phyloP scores from a whole-genome alignment of 176 grass and related monocot genomes.

The Triticum dicoccoides region DNA sequence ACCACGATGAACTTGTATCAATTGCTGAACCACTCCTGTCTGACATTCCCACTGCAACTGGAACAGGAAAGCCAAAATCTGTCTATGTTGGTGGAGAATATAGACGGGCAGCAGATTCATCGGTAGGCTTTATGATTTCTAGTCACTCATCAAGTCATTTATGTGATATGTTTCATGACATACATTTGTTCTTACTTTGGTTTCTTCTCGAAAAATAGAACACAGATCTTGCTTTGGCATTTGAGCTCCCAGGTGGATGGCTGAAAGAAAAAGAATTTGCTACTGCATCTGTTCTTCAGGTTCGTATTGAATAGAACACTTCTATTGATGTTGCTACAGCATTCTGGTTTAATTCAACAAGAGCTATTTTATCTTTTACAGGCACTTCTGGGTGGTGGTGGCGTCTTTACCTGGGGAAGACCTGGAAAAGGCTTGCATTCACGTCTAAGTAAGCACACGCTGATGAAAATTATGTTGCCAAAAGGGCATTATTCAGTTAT shows the following conservation, averaged over 20 bases:
- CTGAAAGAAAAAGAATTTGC: conserved; percentile 70
- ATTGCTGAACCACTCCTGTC: conserved; percentile 78
- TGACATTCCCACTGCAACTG: conserved; percentile 57
- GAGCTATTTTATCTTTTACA: conserved; percentile 25
- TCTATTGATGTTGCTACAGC: not conserved
- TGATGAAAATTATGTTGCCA: not conserved
- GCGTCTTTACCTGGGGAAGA: conserved; percentile 74
- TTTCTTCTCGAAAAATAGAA: conserved; percentile 39
- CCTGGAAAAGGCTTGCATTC: conserved; percentile 86
- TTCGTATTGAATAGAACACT: conserved; percentile 8
- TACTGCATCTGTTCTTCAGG: conserved; percentile 80
- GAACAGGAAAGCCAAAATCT: conserved; percentile 63
- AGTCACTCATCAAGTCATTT: conserved; percentile 2
- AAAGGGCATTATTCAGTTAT: not conserved
- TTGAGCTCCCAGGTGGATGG: conserved; percentile 94
- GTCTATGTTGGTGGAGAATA: conserved; percentile 82
- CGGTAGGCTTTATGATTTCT: conserved; percentile 39
- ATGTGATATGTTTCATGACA: not conserved
- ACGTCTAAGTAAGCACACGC: conserved; percentile 53
- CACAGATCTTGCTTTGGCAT: conserved; percentile 84
- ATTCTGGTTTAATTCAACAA: conserved; percentile 8
- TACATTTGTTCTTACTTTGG: conserved; percentile 23
- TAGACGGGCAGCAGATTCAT: conserved; percentile 64
- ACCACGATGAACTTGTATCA: conserved; percentile 75
- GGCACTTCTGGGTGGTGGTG: conserved; percentile 89